Base-by-base conservation (phyloP, 208 protist species). In the Trypanosoma mega region DNA sequence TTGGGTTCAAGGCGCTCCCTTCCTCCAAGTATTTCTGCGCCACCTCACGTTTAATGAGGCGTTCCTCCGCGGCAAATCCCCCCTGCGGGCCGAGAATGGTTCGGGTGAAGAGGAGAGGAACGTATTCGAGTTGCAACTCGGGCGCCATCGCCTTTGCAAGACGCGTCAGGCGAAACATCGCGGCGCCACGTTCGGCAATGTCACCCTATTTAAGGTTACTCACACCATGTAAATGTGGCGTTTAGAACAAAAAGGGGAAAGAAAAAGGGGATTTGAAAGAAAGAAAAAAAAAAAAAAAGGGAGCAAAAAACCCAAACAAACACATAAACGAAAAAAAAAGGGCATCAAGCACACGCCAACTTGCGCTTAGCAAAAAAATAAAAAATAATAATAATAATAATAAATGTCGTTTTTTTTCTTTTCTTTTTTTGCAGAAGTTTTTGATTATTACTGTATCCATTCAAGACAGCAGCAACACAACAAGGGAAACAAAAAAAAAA, bases 61-160 rank as follows among this genome's bases (percentile, higher is more conserved):
- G 86, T 72, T 96, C 87, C 75, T 96, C 87, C 2, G 85, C 90
- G 21, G 90, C 83, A 55, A 96, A 96, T 18, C 90, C 90, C 31
- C 90, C 90, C 27, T 94, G 65, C 2, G 90, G 90, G 27, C 90
- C 90, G 9, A 96, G 78, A 66, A 94, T 90, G 3, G 87, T 93
- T 20, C 87, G 76, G 2, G 85, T 92, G 55, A 96, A 96, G 37
- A 96, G 72, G 24, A 94, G n/a, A 1, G 90, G 85, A 16, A 94
- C 58, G 59, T 93, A 90, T 72, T 94, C 87, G 26, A 96, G 72
- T 74, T 96, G 85, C 63, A 94, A 74, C 72, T 96, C 87, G 26
- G 90, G 85, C 2, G 90, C 86, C 84, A 96, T 90, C 52, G 78
- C 90, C 29, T 67, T 68, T 23, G 87, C 72, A 37, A 91, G 29